Percentiles rank a stretch among this genome's conserved stretches.
phyloP scores from a whole-genome alignment of 2,329 filamentous ascomycete genomes.

The Epichloe scottii region DNA sequence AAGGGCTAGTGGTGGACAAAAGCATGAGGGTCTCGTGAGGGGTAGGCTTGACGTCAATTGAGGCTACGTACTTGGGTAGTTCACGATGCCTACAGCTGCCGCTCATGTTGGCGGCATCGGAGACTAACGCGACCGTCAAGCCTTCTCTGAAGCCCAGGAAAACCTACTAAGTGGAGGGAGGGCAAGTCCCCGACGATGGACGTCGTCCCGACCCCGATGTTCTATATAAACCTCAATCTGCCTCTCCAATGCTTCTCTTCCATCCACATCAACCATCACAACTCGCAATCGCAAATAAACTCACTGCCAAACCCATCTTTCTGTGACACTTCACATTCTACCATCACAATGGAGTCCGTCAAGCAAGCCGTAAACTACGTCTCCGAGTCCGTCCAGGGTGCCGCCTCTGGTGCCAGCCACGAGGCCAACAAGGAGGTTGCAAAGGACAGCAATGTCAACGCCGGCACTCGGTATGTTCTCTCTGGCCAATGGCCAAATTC shows the following conservation, averaged over 20 bases:
- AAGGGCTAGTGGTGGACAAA: background rate
- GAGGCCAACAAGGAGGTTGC: slow-evolving; percentile 59
- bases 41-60: background rate
- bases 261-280: background rate
- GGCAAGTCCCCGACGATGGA: background rate
- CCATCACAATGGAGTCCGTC: slow-evolving; percentile 33
- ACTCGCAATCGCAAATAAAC: slow-evolving; percentile 10
- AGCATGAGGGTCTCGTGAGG: too few species aligned
- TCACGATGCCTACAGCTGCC: background rate
- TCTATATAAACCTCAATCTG: slow-evolving; percentile 3
- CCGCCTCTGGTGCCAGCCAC: slow-evolving; percentile 45
- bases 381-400: slow-evolving; percentile 50
- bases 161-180: background rate
- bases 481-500: background rate
- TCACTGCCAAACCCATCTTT: background rate
- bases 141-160: too few species aligned
- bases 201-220: background rate
- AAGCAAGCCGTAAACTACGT: slow-evolving; percentile 59
- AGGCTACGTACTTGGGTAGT: background rate
- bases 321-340: slow-evolving; percentile 7
- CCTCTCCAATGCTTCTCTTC: background rate
- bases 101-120: background rate
- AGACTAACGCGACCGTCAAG: too few species aligned
- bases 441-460: slow-evolving; percentile 43
- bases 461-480: slow-evolving; percentile 39